phyloP scores from a whole-genome alignment of 768 basidiomycete species.

The Amanita brunnescens region DNA sequence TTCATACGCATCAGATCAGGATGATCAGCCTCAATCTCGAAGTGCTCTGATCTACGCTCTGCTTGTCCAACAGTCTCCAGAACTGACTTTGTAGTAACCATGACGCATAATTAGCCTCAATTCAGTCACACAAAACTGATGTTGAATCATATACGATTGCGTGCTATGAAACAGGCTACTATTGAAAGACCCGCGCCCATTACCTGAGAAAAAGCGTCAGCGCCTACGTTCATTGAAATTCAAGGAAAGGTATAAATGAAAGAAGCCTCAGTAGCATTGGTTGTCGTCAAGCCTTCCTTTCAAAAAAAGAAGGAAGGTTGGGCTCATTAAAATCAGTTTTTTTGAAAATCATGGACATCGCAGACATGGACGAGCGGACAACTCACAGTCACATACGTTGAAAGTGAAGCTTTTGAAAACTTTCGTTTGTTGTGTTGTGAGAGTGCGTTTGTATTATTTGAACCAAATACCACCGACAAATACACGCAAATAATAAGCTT shows the following conservation, averaged over 20 bases:
- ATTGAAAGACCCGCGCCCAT: not conserved
- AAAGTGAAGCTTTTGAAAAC: not conserved
- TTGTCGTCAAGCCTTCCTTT: constrained; percentile 25
- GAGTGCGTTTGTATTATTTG: not conserved
- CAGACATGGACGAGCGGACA: not conserved
- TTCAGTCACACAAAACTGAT: not conserved
- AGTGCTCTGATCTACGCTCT: constrained; percentile 3
- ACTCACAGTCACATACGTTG: not conserved
- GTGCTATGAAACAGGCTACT: not conserved
- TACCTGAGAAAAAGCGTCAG: not conserved
- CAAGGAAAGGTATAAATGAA: constrained; percentile 3
- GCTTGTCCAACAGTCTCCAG: not conserved
- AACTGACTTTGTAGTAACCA: not conserved
- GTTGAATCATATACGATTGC: not conserved
- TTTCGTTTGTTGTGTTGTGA: no score
- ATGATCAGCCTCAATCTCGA: not conserved
- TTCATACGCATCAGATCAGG: constrained; percentile 8
- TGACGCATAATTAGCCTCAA: not conserved
- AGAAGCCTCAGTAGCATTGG: constrained; percentile 21
- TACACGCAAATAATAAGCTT: no score
- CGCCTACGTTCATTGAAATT: constrained; percentile 2
- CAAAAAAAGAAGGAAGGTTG: constrained; percentile 19
- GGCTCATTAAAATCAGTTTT: constrained; percentile 47
- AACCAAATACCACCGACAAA: not conserved
- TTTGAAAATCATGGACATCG: constrained; percentile 32